phyloP scores from a whole-genome alignment of 345 rosid species.

The Eucalyptus camaldulensis region DNA sequence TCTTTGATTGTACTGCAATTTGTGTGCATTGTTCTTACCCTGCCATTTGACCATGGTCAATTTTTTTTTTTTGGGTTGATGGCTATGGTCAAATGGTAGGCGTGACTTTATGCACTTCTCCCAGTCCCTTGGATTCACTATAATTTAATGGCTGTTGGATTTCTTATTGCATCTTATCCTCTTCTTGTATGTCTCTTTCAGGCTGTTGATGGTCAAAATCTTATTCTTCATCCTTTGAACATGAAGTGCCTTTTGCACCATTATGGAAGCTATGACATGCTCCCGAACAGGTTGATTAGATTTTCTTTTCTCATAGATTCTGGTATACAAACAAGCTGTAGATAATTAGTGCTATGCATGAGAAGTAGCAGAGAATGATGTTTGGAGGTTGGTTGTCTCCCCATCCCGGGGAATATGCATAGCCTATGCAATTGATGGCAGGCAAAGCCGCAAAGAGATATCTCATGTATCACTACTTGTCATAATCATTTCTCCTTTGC shows the following conservation, averaged over 20 bases:
- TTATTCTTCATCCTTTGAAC: conserved; percentile 76
- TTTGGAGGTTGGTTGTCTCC: background rate
- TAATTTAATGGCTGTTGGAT: background rate
- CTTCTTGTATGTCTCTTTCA: conserved; percentile 20
- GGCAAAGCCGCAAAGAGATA: background rate
- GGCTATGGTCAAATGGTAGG: background rate
- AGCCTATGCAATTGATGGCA: background rate
- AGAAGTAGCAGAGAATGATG: background rate
- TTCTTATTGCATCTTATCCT: background rate
- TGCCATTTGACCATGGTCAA: background rate
- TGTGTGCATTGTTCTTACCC: background rate
- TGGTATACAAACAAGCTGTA: background rate
- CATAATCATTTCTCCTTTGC: background rate
- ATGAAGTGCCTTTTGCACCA: conserved; percentile 85
- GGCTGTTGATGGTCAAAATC: conserved; percentile 90
- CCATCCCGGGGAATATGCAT: background rate
- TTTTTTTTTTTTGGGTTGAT: no score
- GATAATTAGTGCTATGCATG: background rate
- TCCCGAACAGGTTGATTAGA: conserved; percentile 46
- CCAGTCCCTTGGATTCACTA: background rate
- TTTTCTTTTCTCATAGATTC: background rate
- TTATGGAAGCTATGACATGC: conserved; percentile 68
- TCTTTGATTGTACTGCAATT: background rate
- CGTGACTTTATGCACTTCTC: background rate
- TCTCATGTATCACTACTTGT: background rate